Conservation (phyloP, 148 eudicot genomes). For the Beta vulgaris region DNA sequence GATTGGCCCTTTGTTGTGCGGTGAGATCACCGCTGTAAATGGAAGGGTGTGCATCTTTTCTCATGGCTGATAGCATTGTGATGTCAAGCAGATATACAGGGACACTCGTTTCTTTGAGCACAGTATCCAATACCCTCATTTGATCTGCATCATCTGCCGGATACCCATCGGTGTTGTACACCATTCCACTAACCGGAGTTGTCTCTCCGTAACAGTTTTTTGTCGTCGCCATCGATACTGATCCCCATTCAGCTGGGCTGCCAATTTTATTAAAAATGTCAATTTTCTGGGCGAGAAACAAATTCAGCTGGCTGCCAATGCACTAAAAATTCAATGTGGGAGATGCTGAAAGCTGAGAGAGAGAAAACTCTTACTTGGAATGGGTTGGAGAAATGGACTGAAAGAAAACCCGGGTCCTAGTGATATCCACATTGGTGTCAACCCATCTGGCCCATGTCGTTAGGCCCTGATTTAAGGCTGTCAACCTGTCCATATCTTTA, state of each 20-base stretch:
- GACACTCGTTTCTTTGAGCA: slow-evolving; percentile 51
- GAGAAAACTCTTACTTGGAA: slow-evolving; percentile 46
- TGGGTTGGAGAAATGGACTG: slow-evolving; percentile 92
- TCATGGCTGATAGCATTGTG: slow-evolving; percentile 69
- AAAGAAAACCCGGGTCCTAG: slow-evolving; percentile 62
- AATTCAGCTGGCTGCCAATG: no score
- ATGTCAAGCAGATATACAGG: slow-evolving; percentile 76
- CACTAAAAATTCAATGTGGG: not conserved
- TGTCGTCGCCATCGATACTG: slow-evolving; percentile 12
- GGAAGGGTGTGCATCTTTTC: slow-evolving; percentile 95
- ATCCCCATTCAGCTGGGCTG: slow-evolving; percentile 57
- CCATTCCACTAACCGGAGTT: slow-evolving; percentile 46
- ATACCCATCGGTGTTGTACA: slow-evolving; percentile 41
- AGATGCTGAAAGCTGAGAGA: not conserved
- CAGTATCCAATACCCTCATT: slow-evolving; percentile 51
- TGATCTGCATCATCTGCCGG: slow-evolving; percentile 36
- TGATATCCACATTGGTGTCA: slow-evolving; percentile 52
- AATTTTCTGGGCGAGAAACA: no score
- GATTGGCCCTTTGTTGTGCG: slow-evolving; percentile 65
- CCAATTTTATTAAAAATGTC: not conserved
- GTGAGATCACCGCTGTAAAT: slow-evolving; percentile 76
- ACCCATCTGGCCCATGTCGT: slow-evolving; percentile 93
- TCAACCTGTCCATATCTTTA: slow-evolving; percentile 72
- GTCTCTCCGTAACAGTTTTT: slow-evolving; percentile 85
- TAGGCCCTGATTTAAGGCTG: slow-evolving; percentile 66